Evolutionary conservation across 2,329 filamentous ascomycete genomes (phyloP).

Genomic region (Colletotrichum siamense): DNA sequence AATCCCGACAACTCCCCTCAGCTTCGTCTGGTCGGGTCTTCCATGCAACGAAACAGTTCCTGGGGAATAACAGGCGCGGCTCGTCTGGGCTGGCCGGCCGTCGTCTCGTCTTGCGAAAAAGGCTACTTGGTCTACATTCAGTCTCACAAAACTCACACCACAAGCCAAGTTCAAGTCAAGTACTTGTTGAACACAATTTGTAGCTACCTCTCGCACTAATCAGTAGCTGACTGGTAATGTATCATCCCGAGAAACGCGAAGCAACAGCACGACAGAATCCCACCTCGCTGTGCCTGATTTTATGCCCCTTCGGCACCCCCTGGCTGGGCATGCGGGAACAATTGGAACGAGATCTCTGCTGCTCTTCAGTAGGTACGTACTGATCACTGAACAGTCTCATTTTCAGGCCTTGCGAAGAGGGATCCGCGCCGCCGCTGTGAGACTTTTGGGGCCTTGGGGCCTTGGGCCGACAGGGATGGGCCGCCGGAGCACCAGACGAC

Average conservation of each 20-base stretch:
- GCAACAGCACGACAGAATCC: background rate
- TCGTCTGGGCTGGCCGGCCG: background rate
- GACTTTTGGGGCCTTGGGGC: background rate
- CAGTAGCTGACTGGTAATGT: background rate
- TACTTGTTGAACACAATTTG: background rate
- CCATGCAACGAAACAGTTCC: background rate
- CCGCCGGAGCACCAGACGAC: background rate
- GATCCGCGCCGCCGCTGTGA: background rate
- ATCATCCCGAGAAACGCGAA: background rate
- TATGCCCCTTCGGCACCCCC: background rate
- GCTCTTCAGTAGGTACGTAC: background rate
- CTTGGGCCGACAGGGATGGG: background rate
- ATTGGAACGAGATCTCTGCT: background rate
- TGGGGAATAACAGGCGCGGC: background rate
- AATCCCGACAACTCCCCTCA: background rate
- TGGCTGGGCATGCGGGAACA: background rate
- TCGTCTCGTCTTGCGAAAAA: conserved; percentile 9
- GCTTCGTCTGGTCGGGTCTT: background rate
- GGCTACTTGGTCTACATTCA: background rate
- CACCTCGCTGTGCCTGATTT: background rate
- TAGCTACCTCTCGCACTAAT: background rate
- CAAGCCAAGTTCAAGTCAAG: background rate
- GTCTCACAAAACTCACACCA: background rate
- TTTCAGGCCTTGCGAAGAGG: background rate
- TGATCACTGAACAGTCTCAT: background rate